phyloP scores from a whole-genome alignment of 2,329 filamentous ascomycete species.

The Zasmidium citrigriseum region DNA sequence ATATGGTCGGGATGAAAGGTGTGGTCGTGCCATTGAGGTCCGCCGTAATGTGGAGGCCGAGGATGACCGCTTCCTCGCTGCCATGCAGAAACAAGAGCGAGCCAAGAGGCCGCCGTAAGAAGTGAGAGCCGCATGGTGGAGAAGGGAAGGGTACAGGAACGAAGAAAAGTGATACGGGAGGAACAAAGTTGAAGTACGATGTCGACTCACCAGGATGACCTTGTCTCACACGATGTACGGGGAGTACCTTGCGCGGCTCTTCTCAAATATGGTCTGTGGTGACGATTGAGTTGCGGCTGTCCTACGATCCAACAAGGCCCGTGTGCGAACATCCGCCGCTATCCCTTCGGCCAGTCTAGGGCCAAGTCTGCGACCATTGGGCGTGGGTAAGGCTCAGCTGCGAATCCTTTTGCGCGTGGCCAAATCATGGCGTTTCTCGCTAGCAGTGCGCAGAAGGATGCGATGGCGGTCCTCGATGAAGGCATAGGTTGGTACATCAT shows the following conservation, averaged over 20 bases:
- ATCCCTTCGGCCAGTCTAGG: background rate
- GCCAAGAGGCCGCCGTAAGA: conserved; percentile 3
- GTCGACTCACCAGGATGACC: background rate
- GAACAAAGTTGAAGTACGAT: background rate
- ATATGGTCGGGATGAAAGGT: conserved; percentile 47
- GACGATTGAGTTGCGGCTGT: background rate
- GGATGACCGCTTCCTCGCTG: conserved; percentile 14
- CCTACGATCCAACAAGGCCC: background rate
- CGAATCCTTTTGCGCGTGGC: background rate
- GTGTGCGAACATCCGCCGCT: background rate
- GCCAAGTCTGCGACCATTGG: background rate
- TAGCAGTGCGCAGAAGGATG: background rate
- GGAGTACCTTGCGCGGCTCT: background rate
- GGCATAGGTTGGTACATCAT: background rate
- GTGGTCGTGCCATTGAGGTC: conserved; percentile 23
- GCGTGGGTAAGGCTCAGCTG: background rate
- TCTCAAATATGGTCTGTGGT: background rate
- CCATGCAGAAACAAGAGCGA: conserved; percentile 14
- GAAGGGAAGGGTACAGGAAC: background rate
- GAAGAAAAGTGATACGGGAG: background rate
- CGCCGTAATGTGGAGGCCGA: conserved; percentile 21
- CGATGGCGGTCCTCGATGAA: background rate
- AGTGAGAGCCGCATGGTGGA: conserved; percentile 1
- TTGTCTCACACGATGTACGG: background rate
- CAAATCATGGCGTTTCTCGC: background rate